Percentiles rank a stretch among this genome's conserved stretches.
Conservation (phyloP, 208 protist genomes). For the Endotrypanum monterogeii region DNA sequence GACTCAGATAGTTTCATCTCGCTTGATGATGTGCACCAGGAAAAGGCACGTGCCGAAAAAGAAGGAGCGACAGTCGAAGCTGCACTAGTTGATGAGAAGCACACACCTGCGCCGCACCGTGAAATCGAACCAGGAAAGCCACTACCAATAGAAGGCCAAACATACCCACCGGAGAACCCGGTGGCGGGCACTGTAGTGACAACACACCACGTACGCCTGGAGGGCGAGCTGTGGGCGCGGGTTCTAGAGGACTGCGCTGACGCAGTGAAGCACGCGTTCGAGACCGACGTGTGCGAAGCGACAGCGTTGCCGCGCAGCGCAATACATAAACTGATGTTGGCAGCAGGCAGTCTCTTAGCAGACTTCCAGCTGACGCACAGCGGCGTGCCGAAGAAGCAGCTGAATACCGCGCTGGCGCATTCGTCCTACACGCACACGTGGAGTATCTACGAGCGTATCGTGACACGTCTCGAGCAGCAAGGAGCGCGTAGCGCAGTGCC, state of each 20-base stretch:
- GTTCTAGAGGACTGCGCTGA: conserved; percentile 31
- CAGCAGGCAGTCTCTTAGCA: conserved; percentile 27
- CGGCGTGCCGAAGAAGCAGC: conserved; percentile 8
- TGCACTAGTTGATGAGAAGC: too few species aligned
- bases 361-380: conserved; percentile 32
- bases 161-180: not conserved
- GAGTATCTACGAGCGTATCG: not conserved
- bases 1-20: conserved; percentile 27
- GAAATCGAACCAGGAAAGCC: not conserved
- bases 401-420: conserved; percentile 23
- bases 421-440: conserved; percentile 2
- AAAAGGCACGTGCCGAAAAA: too few species aligned
- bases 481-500: too few species aligned
- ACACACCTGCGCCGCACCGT: not conserved
- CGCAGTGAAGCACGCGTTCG: conserved; percentile 40
- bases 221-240: conserved; percentile 44
- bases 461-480: not conserved
- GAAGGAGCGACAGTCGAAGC: too few species aligned
- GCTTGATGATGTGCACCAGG: too few species aligned
- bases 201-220: conserved; percentile 39
- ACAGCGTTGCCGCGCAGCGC: conserved; percentile 6
- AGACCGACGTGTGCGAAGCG: conserved; percentile 38
- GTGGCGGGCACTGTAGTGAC: conserved; percentile 5
- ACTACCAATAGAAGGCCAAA: not conserved
- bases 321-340: conserved; percentile 19